Base-by-base conservation (phyloP, 2,329 filamentous ascomycete species). In the Apiospora hydei region DNA sequence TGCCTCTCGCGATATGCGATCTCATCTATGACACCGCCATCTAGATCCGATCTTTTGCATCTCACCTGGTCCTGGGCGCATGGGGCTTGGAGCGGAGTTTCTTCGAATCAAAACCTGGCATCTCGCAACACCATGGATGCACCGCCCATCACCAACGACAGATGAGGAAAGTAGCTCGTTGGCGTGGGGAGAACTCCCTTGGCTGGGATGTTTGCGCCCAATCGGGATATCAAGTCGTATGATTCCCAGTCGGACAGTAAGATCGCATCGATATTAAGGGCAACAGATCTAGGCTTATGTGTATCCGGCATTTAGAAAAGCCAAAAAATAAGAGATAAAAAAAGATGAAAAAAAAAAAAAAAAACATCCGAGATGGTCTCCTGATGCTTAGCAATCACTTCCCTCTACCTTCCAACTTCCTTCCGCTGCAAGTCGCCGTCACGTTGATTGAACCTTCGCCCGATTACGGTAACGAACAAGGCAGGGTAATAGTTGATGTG, bases 21-120 rank as follows among this genome's bases (percentile, higher is more conserved):
- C 57, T 64, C 57, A 64, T 64, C 57, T 64, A 64, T 64, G 57
- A 64, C 57, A 41, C 57, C 57, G 57, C 57, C 57, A 64, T 64
- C 57, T 64, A 64, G 57, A 64, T 64, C 57, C 34, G 57, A 64
- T 64, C 57, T 64, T 64, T 64, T 64, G 34, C 34, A 41, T 64
- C 30, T 41, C 34, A 41, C 34, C 30, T 64, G 57, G 57, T 64
- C 57, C 57, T 41, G 57, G 57, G 18, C 57, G 24, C 57, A 64
- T 64, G 57, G 57, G 57, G 57, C 57, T 64, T 38, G 2, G 30
- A 64, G 57, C 57, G 57, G 57, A 64, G 57, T 64, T 64, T 64
- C 21, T 64, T 64, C 57, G 57, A 64, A 64, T 64, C 57, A 64
- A 30, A 64, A 41, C 57, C 53, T 61, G 7, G 16, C 53, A 61